Evolutionary conservation across 495 filamentous ascomycete species (phyloP).

Genomic region (Cenococcum geophilum): DNA sequence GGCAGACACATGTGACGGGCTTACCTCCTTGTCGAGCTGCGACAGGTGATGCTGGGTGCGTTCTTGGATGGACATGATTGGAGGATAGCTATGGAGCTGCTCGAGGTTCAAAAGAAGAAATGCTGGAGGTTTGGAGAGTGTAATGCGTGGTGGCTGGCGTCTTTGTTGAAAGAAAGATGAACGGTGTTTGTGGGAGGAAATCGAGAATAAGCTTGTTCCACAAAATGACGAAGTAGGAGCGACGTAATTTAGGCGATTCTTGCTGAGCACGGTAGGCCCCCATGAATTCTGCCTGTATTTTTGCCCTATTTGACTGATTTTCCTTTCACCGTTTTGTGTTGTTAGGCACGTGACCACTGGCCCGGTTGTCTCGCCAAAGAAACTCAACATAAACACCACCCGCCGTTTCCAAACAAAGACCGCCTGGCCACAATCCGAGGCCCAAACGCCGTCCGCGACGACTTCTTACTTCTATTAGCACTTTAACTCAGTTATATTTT

Average conservation of each 20-base stretch:
- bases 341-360: not conserved
- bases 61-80: slow-evolving; percentile 76
- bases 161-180: slow-evolving; percentile 5
- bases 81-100: not conserved
- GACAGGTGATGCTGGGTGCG: slow-evolving; percentile 80
- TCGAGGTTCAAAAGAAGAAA: not conserved
- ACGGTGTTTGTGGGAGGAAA: slow-evolving; percentile 15
- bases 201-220: slow-evolving; percentile 7
- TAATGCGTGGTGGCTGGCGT: not conserved
- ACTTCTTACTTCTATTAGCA: not conserved
- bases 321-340: not conserved
- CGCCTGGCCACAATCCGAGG: not conserved
- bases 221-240: not conserved
- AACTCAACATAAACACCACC: not conserved
- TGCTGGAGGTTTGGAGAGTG: slow-evolving; percentile 7
- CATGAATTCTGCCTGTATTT: too few relatives aligned
- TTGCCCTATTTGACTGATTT: too few relatives aligned
- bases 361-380: not conserved
- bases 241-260: not conserved
- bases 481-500: not conserved
- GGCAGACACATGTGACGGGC: slow-evolving; percentile 37
- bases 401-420: not conserved
- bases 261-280: not conserved
- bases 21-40: slow-evolving; percentile 96
- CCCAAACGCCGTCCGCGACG: not conserved